These are phyloP conservation scores for Ceratobasidium sp. DNA, from an alignment of 1,284 basidiomycete genomes.

Conservation along the genomic window DNA sequence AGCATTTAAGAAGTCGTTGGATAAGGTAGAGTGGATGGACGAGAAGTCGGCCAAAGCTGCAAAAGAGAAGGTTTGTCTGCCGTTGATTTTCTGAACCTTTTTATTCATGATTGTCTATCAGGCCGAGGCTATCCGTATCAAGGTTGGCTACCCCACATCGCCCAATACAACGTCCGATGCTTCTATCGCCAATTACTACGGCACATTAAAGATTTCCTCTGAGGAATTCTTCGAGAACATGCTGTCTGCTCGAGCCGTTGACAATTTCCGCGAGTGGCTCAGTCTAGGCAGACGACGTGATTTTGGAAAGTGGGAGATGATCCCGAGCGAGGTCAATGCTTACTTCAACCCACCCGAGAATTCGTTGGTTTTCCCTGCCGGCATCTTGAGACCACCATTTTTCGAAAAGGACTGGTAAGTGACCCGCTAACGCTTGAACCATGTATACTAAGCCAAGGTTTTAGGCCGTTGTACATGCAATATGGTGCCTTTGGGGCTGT, in stretches of 20 bases:
- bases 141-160: conserved; percentile 87
- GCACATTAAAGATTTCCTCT: conserved; percentile 66
- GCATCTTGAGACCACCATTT: conserved; percentile 92
- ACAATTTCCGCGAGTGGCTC: conserved; percentile 54
- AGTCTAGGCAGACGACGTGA: conserved; percentile 75
- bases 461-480: conserved; percentile 83
- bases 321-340: conserved; percentile 79
- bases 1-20: conserved; percentile 83
- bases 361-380: conserved; percentile 93
- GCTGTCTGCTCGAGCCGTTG: conserved; percentile 63
- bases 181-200: conserved; percentile 76
- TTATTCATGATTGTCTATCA: conserved; percentile 45
- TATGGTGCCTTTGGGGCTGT: conserved; percentile 93
- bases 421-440: conserved; percentile 8
- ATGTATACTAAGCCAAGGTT: conserved; percentile 27
- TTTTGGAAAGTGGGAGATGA: conserved; percentile 87
- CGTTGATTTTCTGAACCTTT: background rate
- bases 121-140: conserved; percentile 80
- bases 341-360: conserved; percentile 83
- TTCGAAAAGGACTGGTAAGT: conserved; percentile 82
- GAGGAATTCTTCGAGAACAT: conserved; percentile 87
- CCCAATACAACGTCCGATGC: conserved; percentile 58
- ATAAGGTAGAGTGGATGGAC: conserved; percentile 91
- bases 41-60: conserved; percentile 81
- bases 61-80: conserved; percentile 71